Evolutionary conservation across 768 basidiomycete species (phyloP).

Genomic region (Russula olivacea): DNA sequence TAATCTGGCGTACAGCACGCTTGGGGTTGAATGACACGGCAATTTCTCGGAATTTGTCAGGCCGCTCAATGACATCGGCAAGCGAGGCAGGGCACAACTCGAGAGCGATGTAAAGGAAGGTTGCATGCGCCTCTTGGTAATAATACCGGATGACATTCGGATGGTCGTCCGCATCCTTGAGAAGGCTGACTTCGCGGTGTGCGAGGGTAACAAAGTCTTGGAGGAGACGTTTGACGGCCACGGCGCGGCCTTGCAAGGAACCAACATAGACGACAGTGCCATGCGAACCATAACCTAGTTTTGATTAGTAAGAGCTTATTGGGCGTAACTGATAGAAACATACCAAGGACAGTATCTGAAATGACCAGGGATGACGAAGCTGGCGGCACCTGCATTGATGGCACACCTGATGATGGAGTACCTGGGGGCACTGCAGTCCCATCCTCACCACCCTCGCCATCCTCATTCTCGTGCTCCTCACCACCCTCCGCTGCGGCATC

Average conservation of each 20-base stretch:
- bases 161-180: conserved; percentile 97
- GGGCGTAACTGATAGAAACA: conserved; percentile 25
- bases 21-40: conserved; percentile 77
- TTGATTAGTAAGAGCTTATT: conserved; percentile 12
- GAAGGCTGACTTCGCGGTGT: conserved; percentile 84
- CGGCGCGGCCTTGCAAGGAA: conserved; percentile 92
- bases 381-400: conserved; percentile 24
- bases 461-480: conserved; percentile 25
- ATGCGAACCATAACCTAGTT: conserved; percentile 85
- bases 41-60: conserved; percentile 74
- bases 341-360: conserved; percentile 72
- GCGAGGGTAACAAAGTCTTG: conserved; percentile 95
- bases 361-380: conserved; percentile 53
- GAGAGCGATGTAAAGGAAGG: conserved; percentile 96
- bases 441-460: conserved; percentile 19
- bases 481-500: conserved; percentile 25
- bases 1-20: conserved; percentile 79
- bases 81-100: conserved; percentile 91
- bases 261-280: conserved; percentile 95
- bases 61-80: conserved; percentile 78
- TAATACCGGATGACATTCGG: conserved; percentile 98
- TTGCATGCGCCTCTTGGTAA: conserved; percentile 89
- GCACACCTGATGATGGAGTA: conserved; percentile 25
- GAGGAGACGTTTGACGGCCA: conserved; percentile 95
- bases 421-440: conserved; percentile 16